Base-by-base conservation (phyloP, 805 yeast species). In the Ogataea chonburiensis region DNA sequence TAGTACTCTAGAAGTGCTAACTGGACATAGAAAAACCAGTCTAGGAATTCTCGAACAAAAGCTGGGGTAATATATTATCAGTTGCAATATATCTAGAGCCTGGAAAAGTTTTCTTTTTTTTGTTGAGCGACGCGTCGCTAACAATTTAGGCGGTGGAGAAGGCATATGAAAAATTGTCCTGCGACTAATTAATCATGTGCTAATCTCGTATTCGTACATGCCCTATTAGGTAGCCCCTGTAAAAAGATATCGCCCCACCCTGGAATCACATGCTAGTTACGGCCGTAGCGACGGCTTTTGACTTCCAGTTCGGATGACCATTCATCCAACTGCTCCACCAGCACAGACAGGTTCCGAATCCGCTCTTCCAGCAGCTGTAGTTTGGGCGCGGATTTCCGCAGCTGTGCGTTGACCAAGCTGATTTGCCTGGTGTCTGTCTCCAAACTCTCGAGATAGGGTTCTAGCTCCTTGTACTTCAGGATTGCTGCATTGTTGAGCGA, bases 401-500 rank as follows among this genome's bases (percentile, higher is more conserved):
- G 17, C 13, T 28, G 28, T 7, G 23, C 17, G 14, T 45, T 44
- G 11, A 44, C 20, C 12, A 33, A 29, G 4, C 34, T 37, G 8
- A 48, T 28, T 3, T 24, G 34, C 3, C 19, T 36, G 20, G 52
- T 44, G 24, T 50, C 55, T 26, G 24, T 24, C 28, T 40, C 43
- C 15, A 42, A 42, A 42, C 45, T 38, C 38, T 57, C 56, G 23
- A 60, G 43, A 37, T 71, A 71, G 4, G 56, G 58, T 28, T 74
- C 81, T 20, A 75, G 55, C 20, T 58, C 62, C 31, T 67, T 65
- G 34, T 73, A 75, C 47, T 72, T 73, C 43, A 77, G 56, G 0
- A 79, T 71, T 30, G 77, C 73, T 35, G 74, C 67, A n/a, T 81
- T 78, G 50, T 79, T 79, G 39, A 75, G 56, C 44, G 76, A 73